Percentiles rank a stretch among this genome's conserved stretches.
phyloP scores from a whole-genome alignment of 768 basidiomycete genomes.

The Leccinum incarnatum region DNA sequence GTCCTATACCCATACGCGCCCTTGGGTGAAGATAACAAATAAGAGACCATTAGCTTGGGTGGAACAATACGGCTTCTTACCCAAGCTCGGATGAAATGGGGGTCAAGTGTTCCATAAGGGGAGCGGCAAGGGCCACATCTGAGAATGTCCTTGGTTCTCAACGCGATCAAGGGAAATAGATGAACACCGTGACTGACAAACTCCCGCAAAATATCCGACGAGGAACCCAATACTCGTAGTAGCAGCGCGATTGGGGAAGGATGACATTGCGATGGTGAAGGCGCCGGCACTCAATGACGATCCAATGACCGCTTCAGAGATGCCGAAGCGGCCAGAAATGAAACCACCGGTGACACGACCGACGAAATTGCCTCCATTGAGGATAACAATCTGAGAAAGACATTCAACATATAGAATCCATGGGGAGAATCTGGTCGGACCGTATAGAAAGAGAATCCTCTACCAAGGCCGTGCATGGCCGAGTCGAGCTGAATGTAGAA shows the following conservation, averaged over 20 bases:
- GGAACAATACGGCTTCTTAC: conserved; percentile 9
- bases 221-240: conserved; percentile 39
- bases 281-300: conserved; percentile 34
- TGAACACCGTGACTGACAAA: conserved; percentile 28
- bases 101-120: conserved; percentile 44
- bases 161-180: background rate
- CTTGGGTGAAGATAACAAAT: conserved; percentile 11
- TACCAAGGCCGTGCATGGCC: conserved; percentile 43
- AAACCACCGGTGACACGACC: conserved; percentile 39
- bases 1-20: conserved; percentile 47
- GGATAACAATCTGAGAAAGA: conserved; percentile 33
- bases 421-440: conserved; percentile 30
- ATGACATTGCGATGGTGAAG: conserved; percentile 44
- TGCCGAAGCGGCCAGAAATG: conserved; percentile 39
- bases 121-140: conserved; percentile 42
- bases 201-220: conserved; percentile 51
- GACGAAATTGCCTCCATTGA: conserved; percentile 35
- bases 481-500: conserved; percentile 61
- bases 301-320: conserved; percentile 42
- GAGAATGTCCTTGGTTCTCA: background rate
- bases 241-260: conserved; percentile 35
- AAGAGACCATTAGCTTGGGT: background rate
- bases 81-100: conserved; percentile 50
- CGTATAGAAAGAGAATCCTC: conserved; percentile 52
- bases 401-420: background rate